A percentile compares a stretch with the other conserved stretches of the same genome.
phyloP scores from a whole-genome alignment of 2,329 filamentous ascomycete species.

The Phaeosphaeria sp. region DNA sequence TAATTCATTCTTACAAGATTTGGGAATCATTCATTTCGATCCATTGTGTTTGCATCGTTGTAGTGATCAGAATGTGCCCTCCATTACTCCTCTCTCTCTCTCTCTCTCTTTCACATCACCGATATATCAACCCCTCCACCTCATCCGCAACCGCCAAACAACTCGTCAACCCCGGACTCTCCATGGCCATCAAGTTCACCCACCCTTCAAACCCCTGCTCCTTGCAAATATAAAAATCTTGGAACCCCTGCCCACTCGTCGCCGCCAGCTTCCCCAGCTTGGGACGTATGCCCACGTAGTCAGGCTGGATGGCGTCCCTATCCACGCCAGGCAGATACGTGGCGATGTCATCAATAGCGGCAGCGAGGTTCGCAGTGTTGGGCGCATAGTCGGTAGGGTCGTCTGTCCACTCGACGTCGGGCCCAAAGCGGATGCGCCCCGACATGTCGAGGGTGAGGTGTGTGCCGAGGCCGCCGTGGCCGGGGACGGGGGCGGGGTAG shows the following conservation, averaged over 20 bases:
- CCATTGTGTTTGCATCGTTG: too few relatives aligned
- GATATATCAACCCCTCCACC: slow-evolving; percentile 66
- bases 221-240: slow-evolving; percentile 81
- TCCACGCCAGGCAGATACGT: slow-evolving; percentile 80
- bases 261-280: slow-evolving; percentile 74
- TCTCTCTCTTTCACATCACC: too few relatives aligned
- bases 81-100: too few relatives aligned
- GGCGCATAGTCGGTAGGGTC: slow-evolving; percentile 72
- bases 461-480: slow-evolving; percentile 84
- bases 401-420: slow-evolving; percentile 93
- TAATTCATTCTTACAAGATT: not conserved
- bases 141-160: slow-evolving; percentile 82
- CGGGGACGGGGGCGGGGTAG: slow-evolving; percentile 85
- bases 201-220: slow-evolving; percentile 83
- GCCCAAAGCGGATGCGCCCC: slow-evolving; percentile 87
- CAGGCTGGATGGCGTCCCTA: slow-evolving; percentile 68
- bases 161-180: slow-evolving; percentile 91
- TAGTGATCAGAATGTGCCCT: too few relatives aligned
- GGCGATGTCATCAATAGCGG: slow-evolving; percentile 76
- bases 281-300: slow-evolving; percentile 91
- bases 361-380: slow-evolving; percentile 65
- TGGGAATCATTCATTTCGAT: too few relatives aligned
- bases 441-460: slow-evolving; percentile 90
- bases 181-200: slow-evolving; percentile 89
- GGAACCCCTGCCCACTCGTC: slow-evolving; percentile 69